phyloP scores from a whole-genome alignment of 768 basidiomycete genomes.

The Termitomyces sp. region DNA sequence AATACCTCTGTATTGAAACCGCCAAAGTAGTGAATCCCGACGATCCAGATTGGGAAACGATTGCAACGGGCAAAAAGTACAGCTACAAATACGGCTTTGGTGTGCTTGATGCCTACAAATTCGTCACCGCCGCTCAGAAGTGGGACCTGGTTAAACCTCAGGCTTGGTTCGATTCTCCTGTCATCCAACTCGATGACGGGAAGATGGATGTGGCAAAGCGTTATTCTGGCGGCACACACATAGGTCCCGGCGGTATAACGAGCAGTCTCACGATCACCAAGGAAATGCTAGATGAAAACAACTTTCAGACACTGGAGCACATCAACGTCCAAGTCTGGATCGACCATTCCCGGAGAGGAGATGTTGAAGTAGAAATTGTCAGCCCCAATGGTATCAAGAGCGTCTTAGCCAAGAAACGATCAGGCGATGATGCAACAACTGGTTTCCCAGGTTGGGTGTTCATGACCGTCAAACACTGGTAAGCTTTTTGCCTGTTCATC shows the following conservation, averaged over 20 bases:
- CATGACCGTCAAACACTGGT: slow-evolving; percentile 98
- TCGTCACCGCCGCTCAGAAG: slow-evolving; percentile 72
- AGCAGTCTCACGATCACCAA: slow-evolving; percentile 67
- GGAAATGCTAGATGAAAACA: slow-evolving; percentile 60
- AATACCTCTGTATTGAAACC: slow-evolving; percentile 79
- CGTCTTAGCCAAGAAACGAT: slow-evolving; percentile 68
- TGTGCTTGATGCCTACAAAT: slow-evolving; percentile 74
- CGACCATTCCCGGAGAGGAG: slow-evolving; percentile 76
- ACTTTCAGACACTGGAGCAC: slow-evolving; percentile 89
- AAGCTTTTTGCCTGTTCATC: slow-evolving; percentile 19
- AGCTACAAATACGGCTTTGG: slow-evolving; percentile 97
- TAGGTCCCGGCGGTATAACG: slow-evolving; percentile 56
- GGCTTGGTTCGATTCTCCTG: slow-evolving; percentile 75
- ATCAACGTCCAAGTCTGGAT: slow-evolving; percentile 93
- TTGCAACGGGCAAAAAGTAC: slow-evolving; percentile 55
- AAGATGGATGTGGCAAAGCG: slow-evolving; percentile 45
- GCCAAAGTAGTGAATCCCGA: slow-evolving; percentile 76
- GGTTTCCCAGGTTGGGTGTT: slow-evolving; percentile 95
- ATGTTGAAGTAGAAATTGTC: slow-evolving; percentile 85
- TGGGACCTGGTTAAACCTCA: slow-evolving; percentile 94
- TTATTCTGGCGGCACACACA: slow-evolving; percentile 60
- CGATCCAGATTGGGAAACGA: slow-evolving; percentile 92
- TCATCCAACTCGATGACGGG: slow-evolving; percentile 60
- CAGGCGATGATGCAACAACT: slow-evolving; percentile 52
- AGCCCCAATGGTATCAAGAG: slow-evolving; percentile 87